Percentiles rank a stretch among this genome's conserved stretches.
Conservation (phyloP, 1,284 basidiomycete genomes). For the Malassezia dermatis region DNA sequence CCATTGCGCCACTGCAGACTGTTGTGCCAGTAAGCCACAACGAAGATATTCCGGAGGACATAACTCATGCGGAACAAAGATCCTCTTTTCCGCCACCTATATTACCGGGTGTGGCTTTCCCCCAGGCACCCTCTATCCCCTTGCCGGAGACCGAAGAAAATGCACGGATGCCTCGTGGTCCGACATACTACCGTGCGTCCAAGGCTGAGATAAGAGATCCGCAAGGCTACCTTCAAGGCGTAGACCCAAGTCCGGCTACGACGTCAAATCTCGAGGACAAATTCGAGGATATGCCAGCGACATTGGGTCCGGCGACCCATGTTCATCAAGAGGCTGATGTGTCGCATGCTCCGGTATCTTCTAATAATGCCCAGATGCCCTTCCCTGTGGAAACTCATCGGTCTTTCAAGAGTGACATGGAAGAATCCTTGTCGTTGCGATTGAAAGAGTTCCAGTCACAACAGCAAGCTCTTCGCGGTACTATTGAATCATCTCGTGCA, state of each 20-base stretch:
- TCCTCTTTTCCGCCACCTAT: background rate
- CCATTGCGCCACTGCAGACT: background rate
- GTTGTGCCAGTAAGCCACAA: background rate
- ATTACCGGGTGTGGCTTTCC: background rate
- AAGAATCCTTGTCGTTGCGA: background rate
- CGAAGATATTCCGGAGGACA: background rate
- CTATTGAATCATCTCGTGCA: conserved; percentile 8
- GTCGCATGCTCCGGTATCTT: too few relatives aligned
- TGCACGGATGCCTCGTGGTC: background rate
- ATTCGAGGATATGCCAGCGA: background rate
- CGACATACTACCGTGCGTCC: too few relatives aligned
- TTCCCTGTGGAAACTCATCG: background rate
- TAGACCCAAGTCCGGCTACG: background rate
- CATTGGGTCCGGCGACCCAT: background rate
- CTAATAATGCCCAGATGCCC: background rate
- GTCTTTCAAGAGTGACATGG: background rate
- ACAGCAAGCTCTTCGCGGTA: conserved; percentile 5
- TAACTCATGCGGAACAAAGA: background rate
- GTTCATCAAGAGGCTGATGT: background rate
- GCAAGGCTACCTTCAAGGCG: background rate
- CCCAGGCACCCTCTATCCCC: background rate
- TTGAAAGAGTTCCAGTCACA: conserved; percentile 11
- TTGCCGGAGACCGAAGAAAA: background rate
- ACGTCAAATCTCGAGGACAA: background rate
- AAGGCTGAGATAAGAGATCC: too few relatives aligned